Base-by-base conservation (phyloP, 2,329 filamentous ascomycete species). In the Colletotrichum sp. region DNA sequence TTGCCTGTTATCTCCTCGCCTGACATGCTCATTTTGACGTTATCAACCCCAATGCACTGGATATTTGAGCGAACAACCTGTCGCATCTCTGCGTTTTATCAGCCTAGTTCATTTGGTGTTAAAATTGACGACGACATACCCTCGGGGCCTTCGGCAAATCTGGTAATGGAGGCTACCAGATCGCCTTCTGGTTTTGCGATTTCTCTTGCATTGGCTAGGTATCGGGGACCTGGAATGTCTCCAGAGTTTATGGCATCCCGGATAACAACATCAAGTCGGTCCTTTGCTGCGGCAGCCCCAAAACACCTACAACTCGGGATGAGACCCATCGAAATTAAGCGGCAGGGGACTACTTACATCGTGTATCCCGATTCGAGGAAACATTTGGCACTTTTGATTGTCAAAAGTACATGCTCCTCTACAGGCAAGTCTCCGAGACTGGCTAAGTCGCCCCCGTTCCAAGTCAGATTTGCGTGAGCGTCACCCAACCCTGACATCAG, bases 331-430 rank as follows among this genome's bases (percentile, higher is more conserved):
- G 3, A 0, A n/a, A 5, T n/a, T 2, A 49, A 21, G 44, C 18
- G 0, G 0, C 18, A 49, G 3, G 44, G 18, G 44, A 12, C 0
- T 49, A 1, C 44, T 0, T 49, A 49, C 18, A 49, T 49, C 44
- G 44, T 49, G 2, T 49, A 49, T 49, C 18, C 44, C 10, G 44
- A 49, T 10, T 21, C 18, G 12, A 49, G n/a, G 1, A 49, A 21
- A 18, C 18, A 49, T 21, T 49, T 21, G 18, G 44, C 44, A 49
- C 18, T 49, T 21, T 49, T 49, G 9, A 49, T 21, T 1, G 44
- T 49, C 44, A 49, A 18, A 2, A 49, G 44, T 4, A 49, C 44
- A 49, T 49, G 44, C 44, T 21, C 18, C 44, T 49, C 44, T 7
- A 49, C 44, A 3, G 44, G 44, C 44, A 49, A 49, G 44, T 49